Evolutionary conservation across 805 yeast genomes (phyloP).

Genomic region (Ascoidea asiatica): DNA sequence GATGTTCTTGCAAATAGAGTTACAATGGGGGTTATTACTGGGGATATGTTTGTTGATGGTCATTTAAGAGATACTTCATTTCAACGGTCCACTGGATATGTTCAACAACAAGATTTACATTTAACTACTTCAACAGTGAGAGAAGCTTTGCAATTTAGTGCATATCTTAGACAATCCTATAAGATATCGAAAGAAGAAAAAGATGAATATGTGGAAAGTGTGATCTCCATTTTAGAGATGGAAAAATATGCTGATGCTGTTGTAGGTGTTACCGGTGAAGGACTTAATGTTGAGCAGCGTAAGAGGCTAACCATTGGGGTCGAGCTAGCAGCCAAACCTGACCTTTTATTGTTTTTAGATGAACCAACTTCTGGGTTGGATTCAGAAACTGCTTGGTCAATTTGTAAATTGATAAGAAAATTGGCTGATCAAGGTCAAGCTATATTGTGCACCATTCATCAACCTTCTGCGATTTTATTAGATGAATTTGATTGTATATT

Average conservation of each 20-base stretch:
- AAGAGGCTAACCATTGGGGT: slow-evolving; percentile 57
- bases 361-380: slow-evolving; percentile 62
- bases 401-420: slow-evolving; percentile 45
- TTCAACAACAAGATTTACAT: slow-evolving; percentile 68
- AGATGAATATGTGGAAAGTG: slow-evolving; percentile 50
- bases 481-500: slow-evolving; percentile 68
- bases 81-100: slow-evolving; percentile 52
- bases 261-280: slow-evolving; percentile 66
- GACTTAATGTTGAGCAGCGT: slow-evolving; percentile 48
- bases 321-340: slow-evolving; percentile 53
- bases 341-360: slow-evolving; percentile 43
- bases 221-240: slow-evolving; percentile 53
- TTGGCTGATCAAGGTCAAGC: slow-evolving; percentile 51
- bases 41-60: slow-evolving; percentile 49
- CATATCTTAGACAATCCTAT: slow-evolving; percentile 51
- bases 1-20: slow-evolving; percentile 40
- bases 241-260: slow-evolving; percentile 52
- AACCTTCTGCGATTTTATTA: slow-evolving; percentile 70
- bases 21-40: slow-evolving; percentile 37
- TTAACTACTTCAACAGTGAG: slow-evolving; percentile 53
- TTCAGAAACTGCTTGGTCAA: slow-evolving; percentile 57
- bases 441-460: slow-evolving; percentile 67
- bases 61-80: slow-evolving; percentile 37
- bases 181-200: slow-evolving; percentile 39
- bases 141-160: slow-evolving; percentile 56